Evolutionary conservation across 2,329 filamentous ascomycete genomes (phyloP).

Genomic region (Sporothrix schenckii): DNA sequence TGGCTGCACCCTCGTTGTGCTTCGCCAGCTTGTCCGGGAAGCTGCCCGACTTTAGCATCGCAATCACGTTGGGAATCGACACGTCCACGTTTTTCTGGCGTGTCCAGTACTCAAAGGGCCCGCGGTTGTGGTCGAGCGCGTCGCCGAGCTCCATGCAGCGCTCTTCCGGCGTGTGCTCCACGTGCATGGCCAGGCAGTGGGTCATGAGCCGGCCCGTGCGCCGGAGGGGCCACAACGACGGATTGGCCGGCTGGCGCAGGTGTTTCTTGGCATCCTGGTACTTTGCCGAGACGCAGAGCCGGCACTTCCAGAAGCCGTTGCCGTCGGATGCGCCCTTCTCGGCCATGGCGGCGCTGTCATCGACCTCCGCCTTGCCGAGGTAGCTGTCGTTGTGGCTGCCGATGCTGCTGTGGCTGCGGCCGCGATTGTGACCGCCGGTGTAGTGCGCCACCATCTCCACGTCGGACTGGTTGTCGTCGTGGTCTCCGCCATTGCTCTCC

Average conservation of each 20-base stretch:
- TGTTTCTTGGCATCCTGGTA: slow-evolving; percentile 46
- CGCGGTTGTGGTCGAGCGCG: slow-evolving; percentile 48
- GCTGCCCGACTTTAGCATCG: slow-evolving; percentile 43
- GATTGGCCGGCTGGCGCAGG: slow-evolving; percentile 49
- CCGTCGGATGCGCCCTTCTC: slow-evolving; percentile 44
- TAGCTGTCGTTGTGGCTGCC: slow-evolving; percentile 26
- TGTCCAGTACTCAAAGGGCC: slow-evolving; percentile 55
- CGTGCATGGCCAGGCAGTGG: slow-evolving; percentile 53
- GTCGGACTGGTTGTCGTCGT: background rate
- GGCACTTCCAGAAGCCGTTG: slow-evolving; percentile 51
- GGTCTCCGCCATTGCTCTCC: background rate
- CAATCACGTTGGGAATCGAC: slow-evolving; percentile 45
- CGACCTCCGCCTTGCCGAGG: slow-evolving; percentile 33
- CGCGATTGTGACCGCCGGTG: background rate
- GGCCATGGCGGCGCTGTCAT: slow-evolving; percentile 35
- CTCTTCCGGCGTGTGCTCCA: slow-evolving; percentile 49
- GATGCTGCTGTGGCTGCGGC: background rate
- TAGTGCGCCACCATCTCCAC: slow-evolving; percentile 20
- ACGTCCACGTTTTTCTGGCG: slow-evolving; percentile 45
- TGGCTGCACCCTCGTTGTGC: too few species aligned
- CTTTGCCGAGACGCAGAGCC: slow-evolving; percentile 49
- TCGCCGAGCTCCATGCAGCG: slow-evolving; percentile 50
- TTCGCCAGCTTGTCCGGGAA: slow-evolving; percentile 35
- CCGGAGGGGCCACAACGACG: slow-evolving; percentile 53
- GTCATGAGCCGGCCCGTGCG: slow-evolving; percentile 53